A percentile compares a stretch with the other conserved stretches of the same genome.
phyloP scores from a whole-genome alignment of 1,284 basidiomycete species.

The Ustanciosporium gigantosporum region DNA sequence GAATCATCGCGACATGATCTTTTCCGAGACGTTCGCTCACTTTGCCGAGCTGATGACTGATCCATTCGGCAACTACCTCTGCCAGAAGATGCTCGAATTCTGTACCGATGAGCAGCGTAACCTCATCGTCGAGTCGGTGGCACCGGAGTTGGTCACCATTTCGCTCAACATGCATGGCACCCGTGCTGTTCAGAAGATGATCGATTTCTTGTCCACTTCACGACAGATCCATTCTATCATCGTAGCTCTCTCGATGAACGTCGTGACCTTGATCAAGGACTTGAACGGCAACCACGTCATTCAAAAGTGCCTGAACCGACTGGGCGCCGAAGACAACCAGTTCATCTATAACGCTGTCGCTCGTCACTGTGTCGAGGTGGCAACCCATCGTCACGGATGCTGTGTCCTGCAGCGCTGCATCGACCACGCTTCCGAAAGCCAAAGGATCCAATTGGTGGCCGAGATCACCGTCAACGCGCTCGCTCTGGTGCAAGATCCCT shows the following conservation, averaged over 20 bases:
- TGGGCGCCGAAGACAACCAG: conserved; percentile 97
- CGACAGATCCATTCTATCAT: conserved; percentile 95
- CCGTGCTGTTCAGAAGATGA: conserved; percentile 99
- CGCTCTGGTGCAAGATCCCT: conserved; percentile 97
- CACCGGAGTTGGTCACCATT: conserved; percentile 94
- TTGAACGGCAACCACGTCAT: conserved; percentile 99
- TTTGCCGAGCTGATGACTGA: conserved; percentile 99
- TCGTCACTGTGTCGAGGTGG: conserved; percentile 97
- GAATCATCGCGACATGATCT: conserved; percentile 86
- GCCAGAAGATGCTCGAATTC: conserved; percentile 96
- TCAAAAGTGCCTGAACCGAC: conserved; percentile 97
- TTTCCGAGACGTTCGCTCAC: conserved; percentile 94
- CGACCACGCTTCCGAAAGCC: conserved; percentile 94
- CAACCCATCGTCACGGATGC: conserved; percentile 98
- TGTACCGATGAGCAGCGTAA: conserved; percentile 98
- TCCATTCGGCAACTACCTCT: conserved; percentile 98
- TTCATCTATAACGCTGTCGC: conserved; percentile 99
- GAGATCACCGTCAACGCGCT: conserved; percentile 99
- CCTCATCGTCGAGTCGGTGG: conserved; percentile 94
- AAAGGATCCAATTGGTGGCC: conserved; percentile 93
- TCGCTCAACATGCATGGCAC: conserved; percentile 99
- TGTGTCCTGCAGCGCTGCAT: conserved; percentile 98
- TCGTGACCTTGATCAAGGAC: conserved; percentile 99
- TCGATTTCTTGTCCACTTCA: conserved; percentile 77
- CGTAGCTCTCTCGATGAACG: conserved; percentile 91